Conservation (phyloP, 1,139 yeast genomes). For the Hyphopichia fennica region DNA sequence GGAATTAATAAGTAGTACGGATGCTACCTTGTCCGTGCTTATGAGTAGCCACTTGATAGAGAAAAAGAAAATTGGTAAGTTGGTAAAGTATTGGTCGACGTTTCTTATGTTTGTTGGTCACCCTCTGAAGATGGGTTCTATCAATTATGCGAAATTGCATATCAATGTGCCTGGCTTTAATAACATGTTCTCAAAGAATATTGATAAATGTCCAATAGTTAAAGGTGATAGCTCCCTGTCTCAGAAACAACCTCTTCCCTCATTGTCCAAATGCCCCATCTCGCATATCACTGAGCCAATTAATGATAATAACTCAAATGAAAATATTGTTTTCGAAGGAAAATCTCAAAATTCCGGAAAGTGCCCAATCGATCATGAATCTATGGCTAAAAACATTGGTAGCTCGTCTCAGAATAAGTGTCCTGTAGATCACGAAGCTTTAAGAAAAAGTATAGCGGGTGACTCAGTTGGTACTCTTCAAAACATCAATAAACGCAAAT, state of each 20-base stretch:
- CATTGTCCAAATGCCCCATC: slow-evolving; percentile 26
- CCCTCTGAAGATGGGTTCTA: slow-evolving; percentile 26
- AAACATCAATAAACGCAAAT: slow-evolving; percentile 18
- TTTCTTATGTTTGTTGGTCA: slow-evolving; percentile 38
- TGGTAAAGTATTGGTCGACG: slow-evolving; percentile 42
- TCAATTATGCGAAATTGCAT: slow-evolving; percentile 37
- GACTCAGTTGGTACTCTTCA: not conserved
- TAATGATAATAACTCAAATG: slow-evolving; percentile 10
- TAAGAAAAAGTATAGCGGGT: not conserved
- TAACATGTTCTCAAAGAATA: slow-evolving; percentile 1
- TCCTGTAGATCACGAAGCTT: slow-evolving; percentile 1
- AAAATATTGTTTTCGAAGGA: not conserved
- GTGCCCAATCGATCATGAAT: slow-evolving; percentile 18
- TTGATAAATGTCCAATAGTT: slow-evolving; percentile 15
- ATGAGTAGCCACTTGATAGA: slow-evolving; percentile 14
- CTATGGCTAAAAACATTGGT: not conserved
- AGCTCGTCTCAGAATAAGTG: not conserved
- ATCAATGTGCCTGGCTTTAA: slow-evolving; percentile 31
- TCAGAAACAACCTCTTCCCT: not conserved
- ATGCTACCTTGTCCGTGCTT: slow-evolving; percentile 17
- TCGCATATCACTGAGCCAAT: slow-evolving; percentile 29
- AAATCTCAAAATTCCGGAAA: slow-evolving; percentile 8
- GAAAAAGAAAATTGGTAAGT: slow-evolving; percentile 23
- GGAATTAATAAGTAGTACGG: not conserved
- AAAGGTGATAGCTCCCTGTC: slow-evolving; percentile 2